These are phyloP conservation scores for Polyporus tsugae DNA, from an alignment of 1,284 basidiomycete genomes.

Conservation along the genomic window DNA sequence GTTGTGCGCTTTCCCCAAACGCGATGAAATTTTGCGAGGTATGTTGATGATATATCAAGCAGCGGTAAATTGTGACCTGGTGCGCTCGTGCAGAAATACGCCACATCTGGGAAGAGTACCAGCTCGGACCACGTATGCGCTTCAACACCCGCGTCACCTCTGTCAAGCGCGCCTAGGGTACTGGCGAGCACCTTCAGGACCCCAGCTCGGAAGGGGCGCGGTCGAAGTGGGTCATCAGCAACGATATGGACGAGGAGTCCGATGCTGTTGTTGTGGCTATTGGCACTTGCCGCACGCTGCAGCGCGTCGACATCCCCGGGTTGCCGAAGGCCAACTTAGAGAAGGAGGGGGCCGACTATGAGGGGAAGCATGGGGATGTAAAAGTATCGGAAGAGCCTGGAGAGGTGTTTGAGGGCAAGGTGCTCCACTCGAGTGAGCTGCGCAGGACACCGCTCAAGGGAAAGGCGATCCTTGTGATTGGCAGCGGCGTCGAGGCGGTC, in stretches of 20 bases:
- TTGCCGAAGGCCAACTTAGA: constrained; percentile 33
- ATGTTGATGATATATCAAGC: not conserved
- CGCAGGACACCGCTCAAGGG: constrained; percentile 46
- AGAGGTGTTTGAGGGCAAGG: constrained; percentile 48
- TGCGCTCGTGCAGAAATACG: constrained; percentile 49
- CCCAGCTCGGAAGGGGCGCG: constrained; percentile 37
- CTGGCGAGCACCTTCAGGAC: constrained; percentile 27
- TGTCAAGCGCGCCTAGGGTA: constrained; percentile 40
- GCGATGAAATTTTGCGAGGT: constrained; percentile 65
- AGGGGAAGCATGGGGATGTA: constrained; percentile 22
- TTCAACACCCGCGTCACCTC: constrained; percentile 54
- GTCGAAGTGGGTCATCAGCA: constrained; percentile 60
- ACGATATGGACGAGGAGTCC: constrained; percentile 18
- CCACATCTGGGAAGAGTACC: constrained; percentile 64
- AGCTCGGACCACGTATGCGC: constrained; percentile 57
- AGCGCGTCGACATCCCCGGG: constrained; percentile 56
- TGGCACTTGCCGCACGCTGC: constrained; percentile 26
- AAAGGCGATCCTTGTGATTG: constrained; percentile 61
- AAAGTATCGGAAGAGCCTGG: constrained; percentile 22
- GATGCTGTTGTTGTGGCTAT: constrained; percentile 19
- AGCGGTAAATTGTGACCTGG: not conserved
- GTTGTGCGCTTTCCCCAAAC: constrained; percentile 53
- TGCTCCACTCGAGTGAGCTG: constrained; percentile 65
- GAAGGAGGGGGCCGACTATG: constrained; percentile 30
- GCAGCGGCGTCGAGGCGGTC: constrained; percentile 68